Evolutionary conservation across 2,329 filamentous ascomycete species (phyloP), one percentile per base, ranked within the genome.

Genomic region (Aspergillus sp.): DNA sequence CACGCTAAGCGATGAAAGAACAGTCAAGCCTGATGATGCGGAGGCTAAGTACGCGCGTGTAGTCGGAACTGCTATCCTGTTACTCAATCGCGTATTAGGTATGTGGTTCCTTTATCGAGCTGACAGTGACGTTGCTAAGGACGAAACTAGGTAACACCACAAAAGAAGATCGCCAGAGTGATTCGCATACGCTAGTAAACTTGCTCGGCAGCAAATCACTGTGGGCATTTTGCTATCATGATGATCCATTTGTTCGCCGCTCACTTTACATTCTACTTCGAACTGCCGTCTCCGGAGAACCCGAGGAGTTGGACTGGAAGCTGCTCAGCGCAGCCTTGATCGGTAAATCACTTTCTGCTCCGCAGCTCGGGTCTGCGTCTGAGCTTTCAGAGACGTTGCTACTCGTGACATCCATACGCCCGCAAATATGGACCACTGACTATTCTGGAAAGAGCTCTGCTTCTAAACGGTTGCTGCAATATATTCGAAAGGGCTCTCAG

Each of bases 1-100:
- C 41, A 96, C 92, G 0, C 81, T 99, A 41, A 98, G 93, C 73
- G 95, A 99, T 73, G 91, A 96, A 77, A 86, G 94, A 25, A 92
- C 88, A 0, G 91, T 93, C 3, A 95, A 87, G 62, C 80, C 86
- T 8, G 94, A 98, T 68, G 95, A 99, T 74, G 89, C 92, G 4
- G 86, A 93, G 67, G 86, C 90, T 19, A 97, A 97, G 70, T 95
- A 96, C 78, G 86, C 88, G 63, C 86, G 95, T 51, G 93, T 97
- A 4, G 82, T 87, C n/a, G 83, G 85, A 1, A 85, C 86, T 7
- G 85, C 83, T 57, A 76, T 88, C 28, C 74, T 83, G 28, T 76
- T 87, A 17, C 78, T 89, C 22, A 82, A 81, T 17, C 82, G 83
- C 59, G 75, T 89, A 30, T 68, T 90, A 63, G 73, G 79, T 82